Base-by-base conservation (phyloP, 208 protist species). In the Blastocrithidia nonstop region DNA sequence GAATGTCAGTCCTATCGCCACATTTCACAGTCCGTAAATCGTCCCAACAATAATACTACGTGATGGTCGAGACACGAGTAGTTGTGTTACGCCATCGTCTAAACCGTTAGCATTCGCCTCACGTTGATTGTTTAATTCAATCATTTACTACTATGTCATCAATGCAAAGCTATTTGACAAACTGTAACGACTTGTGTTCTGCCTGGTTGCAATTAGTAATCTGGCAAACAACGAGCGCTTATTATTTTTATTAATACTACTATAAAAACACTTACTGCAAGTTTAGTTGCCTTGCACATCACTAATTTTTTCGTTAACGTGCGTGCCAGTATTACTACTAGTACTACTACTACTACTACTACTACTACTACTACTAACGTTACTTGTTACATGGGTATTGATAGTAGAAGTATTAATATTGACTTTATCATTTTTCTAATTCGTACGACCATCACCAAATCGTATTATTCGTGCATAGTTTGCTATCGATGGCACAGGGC, bases 141-240 rank as follows among this genome's bases (percentile, higher is more conserved):
- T 57, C 59, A 90, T 70, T 55, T 90, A 72, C 0, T 72, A 68
- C 35, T 56, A 56, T n/a, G 74, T 88, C 31, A 88, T 67, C 2
- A 88, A 50, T 0, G 49, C 61, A 55, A 88, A 81, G 32, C 46
- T 25, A 6, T 40, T 41, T n/a, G n/a, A n/a, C n/a, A n/a, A n/a
- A n/a, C n/a, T n/a, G n/a, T n/a, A n/a, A n/a, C n/a, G n/a, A n/a
- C n/a, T n/a, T n/a, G n/a, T n/a, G n/a, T n/a, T n/a, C n/a, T n/a
- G n/a, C n/a, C n/a, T n/a, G n/a, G n/a, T n/a, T n/a, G n/a, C n/a
- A n/a, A n/a, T n/a, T n/a, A n/a, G n/a, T n/a, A n/a, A n/a, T n/a
- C n/a, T n/a, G n/a, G n/a, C n/a, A n/a, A n/a, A n/a, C n/a, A n/a
- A n/a, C n/a, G n/a, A n/a, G n/a, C 13, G 6, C 45, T 15, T 36